phyloP scores from a whole-genome alignment of 139 green algal genomes.

The Klebsormidium nitens region DNA sequence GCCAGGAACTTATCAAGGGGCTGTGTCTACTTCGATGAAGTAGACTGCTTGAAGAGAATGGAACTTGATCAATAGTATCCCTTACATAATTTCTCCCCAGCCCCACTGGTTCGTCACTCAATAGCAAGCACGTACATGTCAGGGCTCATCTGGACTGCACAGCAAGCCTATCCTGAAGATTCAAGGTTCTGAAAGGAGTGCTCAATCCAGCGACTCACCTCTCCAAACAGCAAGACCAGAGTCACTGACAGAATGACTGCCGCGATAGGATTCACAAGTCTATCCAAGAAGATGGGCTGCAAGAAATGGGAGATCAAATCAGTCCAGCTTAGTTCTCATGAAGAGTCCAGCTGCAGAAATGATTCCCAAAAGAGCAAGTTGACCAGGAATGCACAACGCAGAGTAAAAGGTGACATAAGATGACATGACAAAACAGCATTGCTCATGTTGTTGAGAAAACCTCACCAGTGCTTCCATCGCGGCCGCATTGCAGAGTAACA shows the following conservation, averaged over 20 bases:
- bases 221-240: conserved; percentile 70
- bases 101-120: not conserved
- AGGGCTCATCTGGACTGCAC: not conserved
- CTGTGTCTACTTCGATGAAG: not conserved
- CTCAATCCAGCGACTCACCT: conserved; percentile 46
- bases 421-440: no score
- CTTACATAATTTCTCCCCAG: not conserved
- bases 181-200: not conserved
- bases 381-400: no score
- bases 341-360: no score
- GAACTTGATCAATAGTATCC: not conserved
- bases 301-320: no score
- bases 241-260: conserved; percentile 50
- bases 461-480: conserved; percentile 42
- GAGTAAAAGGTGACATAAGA: no score
- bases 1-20: not conserved
- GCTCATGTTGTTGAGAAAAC: no score
- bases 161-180: not conserved
- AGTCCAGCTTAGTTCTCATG: no score
- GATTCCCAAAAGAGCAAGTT: no score
- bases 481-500: conserved; percentile 41
- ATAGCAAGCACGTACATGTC: not conserved
- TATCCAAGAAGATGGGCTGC: conserved; percentile 26
- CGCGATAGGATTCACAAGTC: not conserved
- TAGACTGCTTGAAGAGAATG: not conserved